These are phyloP conservation scores for Starmerella vitae DNA, from an alignment of 805 yeast species.

Conservation along the genomic window DNA sequence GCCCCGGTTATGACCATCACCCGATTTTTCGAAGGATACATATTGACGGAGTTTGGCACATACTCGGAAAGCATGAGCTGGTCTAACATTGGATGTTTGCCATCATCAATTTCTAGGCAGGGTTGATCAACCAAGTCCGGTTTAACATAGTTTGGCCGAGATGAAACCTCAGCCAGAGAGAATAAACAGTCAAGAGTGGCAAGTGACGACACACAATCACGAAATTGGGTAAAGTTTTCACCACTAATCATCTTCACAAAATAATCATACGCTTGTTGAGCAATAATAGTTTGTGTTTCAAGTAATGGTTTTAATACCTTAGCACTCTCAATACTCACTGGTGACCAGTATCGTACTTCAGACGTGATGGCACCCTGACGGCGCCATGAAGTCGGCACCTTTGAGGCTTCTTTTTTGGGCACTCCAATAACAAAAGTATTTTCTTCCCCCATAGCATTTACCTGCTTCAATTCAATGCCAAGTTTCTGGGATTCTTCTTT, in stretches of 20 bases:
- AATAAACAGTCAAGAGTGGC: constrained; percentile 53
- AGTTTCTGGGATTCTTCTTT: constrained; percentile 33
- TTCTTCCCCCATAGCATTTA: constrained; percentile 48
- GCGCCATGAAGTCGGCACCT: constrained; percentile 63
- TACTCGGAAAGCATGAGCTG: constrained; percentile 33
- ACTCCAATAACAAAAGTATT: constrained; percentile 55
- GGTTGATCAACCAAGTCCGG: constrained; percentile 40
- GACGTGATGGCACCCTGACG: constrained; percentile 56
- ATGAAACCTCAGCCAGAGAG: constrained; percentile 50
- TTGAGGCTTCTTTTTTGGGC: constrained; percentile 40
- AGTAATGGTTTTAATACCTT: constrained; percentile 46
- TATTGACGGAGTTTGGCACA: constrained; percentile 52
- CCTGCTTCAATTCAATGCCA: constrained; percentile 45
- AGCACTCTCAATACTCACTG: constrained; percentile 39
- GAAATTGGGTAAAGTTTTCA: constrained; percentile 28
- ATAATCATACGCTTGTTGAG: constrained; percentile 35
- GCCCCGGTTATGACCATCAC: constrained; percentile 68
- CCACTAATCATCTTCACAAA: constrained; percentile 32
- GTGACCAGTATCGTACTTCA: constrained; percentile 62
- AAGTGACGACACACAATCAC: constrained; percentile 35
- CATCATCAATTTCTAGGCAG: constrained; percentile 38
- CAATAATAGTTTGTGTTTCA: constrained; percentile 37
- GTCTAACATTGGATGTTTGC: constrained; percentile 59
- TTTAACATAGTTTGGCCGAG: constrained; percentile 34
- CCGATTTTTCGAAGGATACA: constrained; percentile 37